Percentiles rank a stretch among this genome's conserved stretches.
Conservation (phyloP, 2,329 filamentous ascomycete genomes). For the Cladophialophora immunda region DNA sequence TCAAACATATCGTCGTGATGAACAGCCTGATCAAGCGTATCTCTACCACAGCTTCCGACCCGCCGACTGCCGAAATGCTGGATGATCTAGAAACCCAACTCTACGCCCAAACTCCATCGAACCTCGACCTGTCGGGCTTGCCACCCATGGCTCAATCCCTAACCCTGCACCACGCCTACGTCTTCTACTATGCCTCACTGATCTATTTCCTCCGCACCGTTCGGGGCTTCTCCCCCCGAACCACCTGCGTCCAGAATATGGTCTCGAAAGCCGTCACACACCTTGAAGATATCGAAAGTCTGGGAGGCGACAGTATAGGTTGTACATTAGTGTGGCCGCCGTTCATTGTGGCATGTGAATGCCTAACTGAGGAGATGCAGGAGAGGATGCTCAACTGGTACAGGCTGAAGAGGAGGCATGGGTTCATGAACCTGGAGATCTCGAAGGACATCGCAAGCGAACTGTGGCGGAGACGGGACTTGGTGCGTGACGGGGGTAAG, state of each 20-base stretch:
- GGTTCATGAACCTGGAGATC: constrained; percentile 47
- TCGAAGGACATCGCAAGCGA: constrained; percentile 45
- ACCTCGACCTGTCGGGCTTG: constrained; percentile 35
- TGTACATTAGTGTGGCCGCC: constrained; percentile 50
- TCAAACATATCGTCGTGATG: constrained; percentile 43
- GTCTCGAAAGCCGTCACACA: constrained; percentile 46
- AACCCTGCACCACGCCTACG: constrained; percentile 40
- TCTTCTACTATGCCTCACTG: constrained; percentile 49
- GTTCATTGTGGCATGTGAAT: constrained; percentile 49
- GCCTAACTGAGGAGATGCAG: constrained; percentile 42
- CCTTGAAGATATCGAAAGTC: constrained; percentile 45
- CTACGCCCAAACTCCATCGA: constrained; percentile 41
- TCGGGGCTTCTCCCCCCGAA: constrained; percentile 37
- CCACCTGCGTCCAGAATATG: constrained; percentile 44
- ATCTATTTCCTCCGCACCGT: constrained; percentile 49
- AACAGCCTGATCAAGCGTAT: constrained; percentile 42
- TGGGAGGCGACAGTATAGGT: constrained; percentile 44
- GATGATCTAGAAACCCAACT: constrained; percentile 47
- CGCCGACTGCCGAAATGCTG: constrained; percentile 36
- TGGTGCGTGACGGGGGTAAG: constrained; percentile 1
- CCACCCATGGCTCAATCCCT: constrained; percentile 40
- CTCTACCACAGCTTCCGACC: constrained; percentile 18
- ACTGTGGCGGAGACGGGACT: constrained; percentile 44
- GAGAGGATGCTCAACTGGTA: constrained; percentile 46
- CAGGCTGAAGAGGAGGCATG: constrained; percentile 46